Percentiles rank a stretch among this genome's conserved stretches.
Conservation (phyloP, 441 rosid species). For the Corymbia calophylla region DNA sequence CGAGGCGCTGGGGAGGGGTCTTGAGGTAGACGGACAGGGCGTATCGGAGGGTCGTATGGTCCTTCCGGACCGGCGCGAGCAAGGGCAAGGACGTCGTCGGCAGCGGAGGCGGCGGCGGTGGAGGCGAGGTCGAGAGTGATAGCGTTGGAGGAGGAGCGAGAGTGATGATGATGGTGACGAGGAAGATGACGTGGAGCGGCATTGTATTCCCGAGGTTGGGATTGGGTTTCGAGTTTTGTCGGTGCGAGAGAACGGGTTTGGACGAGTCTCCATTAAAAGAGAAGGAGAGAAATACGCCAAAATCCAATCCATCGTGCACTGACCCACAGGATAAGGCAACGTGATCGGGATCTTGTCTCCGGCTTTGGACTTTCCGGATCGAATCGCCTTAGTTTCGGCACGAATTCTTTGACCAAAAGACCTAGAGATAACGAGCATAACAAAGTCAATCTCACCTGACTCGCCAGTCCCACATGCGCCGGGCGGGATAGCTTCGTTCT, state of each 20-base stretch:
- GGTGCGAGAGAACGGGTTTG: not conserved
- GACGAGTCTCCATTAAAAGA: not conserved
- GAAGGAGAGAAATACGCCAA: not conserved
- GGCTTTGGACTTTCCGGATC: not conserved
- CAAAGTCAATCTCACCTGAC: not conserved
- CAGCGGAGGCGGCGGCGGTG: not conserved
- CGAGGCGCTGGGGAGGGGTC: not conserved
- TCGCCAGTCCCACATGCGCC: not conserved
- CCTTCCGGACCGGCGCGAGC: not conserved
- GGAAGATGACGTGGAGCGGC: not conserved
- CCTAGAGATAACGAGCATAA: fast-evolving
- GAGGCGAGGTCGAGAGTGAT: not conserved
- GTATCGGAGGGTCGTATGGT: not conserved
- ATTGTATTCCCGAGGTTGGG: not conserved
- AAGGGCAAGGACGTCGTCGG: not conserved
- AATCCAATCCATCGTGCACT: not conserved
- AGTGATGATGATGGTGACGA: not conserved
- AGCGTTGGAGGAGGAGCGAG: not conserved
- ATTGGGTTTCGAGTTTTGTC: not conserved
- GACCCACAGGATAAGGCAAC: not conserved
- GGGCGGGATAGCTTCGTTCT: not conserved
- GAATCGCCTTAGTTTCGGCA: not conserved
- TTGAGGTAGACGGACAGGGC: not conserved
- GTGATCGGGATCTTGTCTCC: not conserved
- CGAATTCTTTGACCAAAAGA: not conserved